Evolutionary conservation across 2,329 filamentous ascomycete species (phyloP).

Genomic region (Pseudogymnoascus sp.): DNA sequence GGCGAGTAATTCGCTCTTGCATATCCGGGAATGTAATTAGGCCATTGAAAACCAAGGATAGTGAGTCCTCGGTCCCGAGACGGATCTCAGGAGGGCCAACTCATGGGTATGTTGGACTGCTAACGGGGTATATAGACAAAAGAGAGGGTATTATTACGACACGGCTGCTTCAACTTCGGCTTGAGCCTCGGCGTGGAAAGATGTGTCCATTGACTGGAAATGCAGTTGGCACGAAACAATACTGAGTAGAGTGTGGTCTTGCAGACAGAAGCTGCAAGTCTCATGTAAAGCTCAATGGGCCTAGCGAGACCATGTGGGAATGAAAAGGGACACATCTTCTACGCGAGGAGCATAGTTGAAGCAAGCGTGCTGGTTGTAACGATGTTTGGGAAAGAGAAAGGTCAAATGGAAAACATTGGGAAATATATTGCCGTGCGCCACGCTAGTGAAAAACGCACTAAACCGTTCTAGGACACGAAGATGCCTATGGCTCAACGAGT

Average conservation of each 20-base stretch:
- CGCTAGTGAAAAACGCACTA: background rate
- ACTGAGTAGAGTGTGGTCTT: background rate
- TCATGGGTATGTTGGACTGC: constrained; percentile 13
- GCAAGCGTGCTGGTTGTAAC: background rate
- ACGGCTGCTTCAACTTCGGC: background rate
- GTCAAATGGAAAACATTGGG: constrained; percentile 3
- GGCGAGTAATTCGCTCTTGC: constrained; percentile 8
- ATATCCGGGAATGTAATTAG: constrained; percentile 13
- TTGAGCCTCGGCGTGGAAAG: background rate
- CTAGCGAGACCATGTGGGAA: background rate
- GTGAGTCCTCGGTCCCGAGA: constrained; percentile 9
- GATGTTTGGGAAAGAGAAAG: constrained; percentile 6
- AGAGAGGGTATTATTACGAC: background rate
- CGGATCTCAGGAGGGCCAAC: constrained; percentile 6
- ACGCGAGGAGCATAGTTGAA: background rate
- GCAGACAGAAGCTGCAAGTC: background rate
- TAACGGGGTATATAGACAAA: background rate
- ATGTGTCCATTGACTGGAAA: background rate
- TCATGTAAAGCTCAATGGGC: background rate
- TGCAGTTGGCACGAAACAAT: background rate
- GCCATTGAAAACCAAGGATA: constrained; percentile 12
- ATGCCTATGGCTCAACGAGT: background rate
- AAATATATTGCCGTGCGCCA: constrained; percentile 2
- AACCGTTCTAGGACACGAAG: background rate
- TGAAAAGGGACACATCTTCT: background rate